Evolutionary conservation across 306 rosid species (phyloP), one percentile per base, ranked within the genome.

Genomic region (Casuarina cunninghamiana): DNA sequence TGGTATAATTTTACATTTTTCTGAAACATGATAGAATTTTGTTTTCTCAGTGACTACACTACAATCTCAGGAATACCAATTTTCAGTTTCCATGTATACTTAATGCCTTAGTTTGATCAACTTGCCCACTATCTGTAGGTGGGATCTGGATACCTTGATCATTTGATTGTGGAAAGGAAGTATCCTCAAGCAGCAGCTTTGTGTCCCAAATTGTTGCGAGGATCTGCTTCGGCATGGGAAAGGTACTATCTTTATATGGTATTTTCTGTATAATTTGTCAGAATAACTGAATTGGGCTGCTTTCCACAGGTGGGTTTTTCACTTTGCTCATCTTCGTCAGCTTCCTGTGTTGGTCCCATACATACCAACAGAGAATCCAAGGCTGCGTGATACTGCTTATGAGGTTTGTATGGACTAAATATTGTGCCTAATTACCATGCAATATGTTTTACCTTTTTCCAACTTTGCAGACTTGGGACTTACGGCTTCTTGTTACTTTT

Each of bases 271-370:
- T 50, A 70, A 41, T 79, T 81, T 44, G 41, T 78, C 48, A 55
- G 79, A 81, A 78, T 79, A 81, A 86, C 75, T 86, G 71, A n/a
- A 73, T 41, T 60, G 72, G 57, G 55, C 53, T 54, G 48, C 68
- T 80, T 82, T 84, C 76, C 51, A 76, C 93, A 93, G 97, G 84
- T 95, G 97, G 99, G 97, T 93, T 78, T 95, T 95, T 79, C 99
- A 95, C 91, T 95, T 95, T 81, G 99, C 99, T 76, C 99, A 95
- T 80, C 91, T 91, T 69, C 97, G 97, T 66, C 99, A 93, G 84
- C 99, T 95, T 82, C 97, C 97, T 39, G 93, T 95, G 73, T 84
- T 95, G 77, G 99, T 91, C 76, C 97, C 94, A 70, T 91, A 87
- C 81, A 91, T 95, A 80, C 99, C 99, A 66, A 91, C 91, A 10